Percentiles rank a stretch among this genome's conserved stretches.
Conservation (phyloP, 805 yeast genomes). For the Nakazawaea ernobii region DNA sequence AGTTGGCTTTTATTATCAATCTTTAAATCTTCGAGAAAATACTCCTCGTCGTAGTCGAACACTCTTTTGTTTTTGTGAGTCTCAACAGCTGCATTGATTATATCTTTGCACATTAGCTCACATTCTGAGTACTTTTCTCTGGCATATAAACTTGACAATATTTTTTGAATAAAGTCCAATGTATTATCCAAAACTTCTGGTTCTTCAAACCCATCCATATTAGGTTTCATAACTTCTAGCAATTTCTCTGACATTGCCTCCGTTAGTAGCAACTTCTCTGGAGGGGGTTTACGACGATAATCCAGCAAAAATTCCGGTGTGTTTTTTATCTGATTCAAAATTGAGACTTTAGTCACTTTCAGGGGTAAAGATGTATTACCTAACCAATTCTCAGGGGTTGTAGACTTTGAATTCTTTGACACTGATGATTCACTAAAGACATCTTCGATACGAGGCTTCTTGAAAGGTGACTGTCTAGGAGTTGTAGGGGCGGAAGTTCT, state of each 20-base stretch:
- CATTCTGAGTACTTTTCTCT: neutral
- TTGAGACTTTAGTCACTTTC: neutral
- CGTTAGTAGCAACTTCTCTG: neutral
- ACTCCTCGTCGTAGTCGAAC: slow-evolving; percentile 6
- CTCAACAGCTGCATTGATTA: neutral
- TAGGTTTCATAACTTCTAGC: neutral
- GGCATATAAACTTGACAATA: neutral
- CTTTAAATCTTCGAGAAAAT: slow-evolving; percentile 3
- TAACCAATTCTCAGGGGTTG: neutral
- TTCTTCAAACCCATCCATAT: slow-evolving; percentile 2
- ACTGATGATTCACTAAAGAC: neutral
- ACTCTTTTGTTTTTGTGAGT: neutral
- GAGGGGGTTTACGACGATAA: neutral
- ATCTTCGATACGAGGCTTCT: neutral
- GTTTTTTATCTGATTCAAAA: neutral
- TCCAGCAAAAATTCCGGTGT: neutral
- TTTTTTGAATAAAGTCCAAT: slow-evolving; percentile 6
- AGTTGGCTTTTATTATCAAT: slow-evolving; percentile 8
- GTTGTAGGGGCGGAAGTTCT: neutral
- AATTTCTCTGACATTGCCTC: neutral
- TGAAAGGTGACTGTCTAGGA: neutral
- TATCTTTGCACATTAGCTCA: slow-evolving; percentile 7
- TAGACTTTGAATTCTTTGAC: neutral
- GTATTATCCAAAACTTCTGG: slow-evolving; percentile 1
- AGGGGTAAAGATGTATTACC: neutral